phyloP scores from a whole-genome alignment of 441 rosid genomes.

The Pelargonium citronellum region DNA sequence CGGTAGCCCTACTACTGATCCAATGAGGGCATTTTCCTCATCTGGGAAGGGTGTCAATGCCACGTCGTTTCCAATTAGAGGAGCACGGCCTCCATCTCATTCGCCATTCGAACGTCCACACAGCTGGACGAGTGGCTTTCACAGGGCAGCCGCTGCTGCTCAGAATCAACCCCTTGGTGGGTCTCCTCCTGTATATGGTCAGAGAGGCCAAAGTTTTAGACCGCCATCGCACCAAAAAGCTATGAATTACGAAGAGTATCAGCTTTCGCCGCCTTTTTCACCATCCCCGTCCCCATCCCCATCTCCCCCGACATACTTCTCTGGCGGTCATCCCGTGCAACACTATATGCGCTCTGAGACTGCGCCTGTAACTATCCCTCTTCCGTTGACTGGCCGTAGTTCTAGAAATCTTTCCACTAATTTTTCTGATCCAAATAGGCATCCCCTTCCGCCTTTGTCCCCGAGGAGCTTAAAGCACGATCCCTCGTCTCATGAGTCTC shows the following conservation, averaged over 20 bases:
- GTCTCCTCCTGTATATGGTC: constrained; percentile 49
- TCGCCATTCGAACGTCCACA: constrained; percentile 64
- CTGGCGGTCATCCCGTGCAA: constrained; percentile 37
- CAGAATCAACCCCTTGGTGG: constrained; percentile 42
- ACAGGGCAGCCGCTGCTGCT: constrained; percentile 42
- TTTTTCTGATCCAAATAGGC: constrained; percentile 69
- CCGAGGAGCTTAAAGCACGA: constrained; percentile 64
- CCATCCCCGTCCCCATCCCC: constrained; percentile 70
- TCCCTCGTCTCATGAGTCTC: constrained; percentile 70
- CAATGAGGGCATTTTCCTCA: constrained; percentile 72
- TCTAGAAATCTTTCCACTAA: constrained; percentile 57
- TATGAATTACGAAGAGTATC: constrained; percentile 51
- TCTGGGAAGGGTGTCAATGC: constrained; percentile 44
- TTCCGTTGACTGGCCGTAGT: constrained; percentile 37
- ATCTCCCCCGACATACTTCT: constrained; percentile 49
- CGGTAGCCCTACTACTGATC: constrained; percentile 76
- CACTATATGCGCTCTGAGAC: constrained; percentile 50
- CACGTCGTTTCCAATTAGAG: constrained; percentile 55
- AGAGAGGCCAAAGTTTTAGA: constrained; percentile 37
- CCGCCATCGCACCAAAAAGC: constrained; percentile 30
- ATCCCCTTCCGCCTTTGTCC: constrained; percentile 76
- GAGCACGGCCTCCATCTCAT: constrained; percentile 38
- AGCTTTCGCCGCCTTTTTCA: constrained; percentile 85
- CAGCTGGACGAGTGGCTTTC: constrained; percentile 90
- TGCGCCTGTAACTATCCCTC: constrained; percentile 77